Base-by-base conservation (phyloP, 176 grass and related monocot genomes). In the Chrysopogon serrulatus region DNA sequence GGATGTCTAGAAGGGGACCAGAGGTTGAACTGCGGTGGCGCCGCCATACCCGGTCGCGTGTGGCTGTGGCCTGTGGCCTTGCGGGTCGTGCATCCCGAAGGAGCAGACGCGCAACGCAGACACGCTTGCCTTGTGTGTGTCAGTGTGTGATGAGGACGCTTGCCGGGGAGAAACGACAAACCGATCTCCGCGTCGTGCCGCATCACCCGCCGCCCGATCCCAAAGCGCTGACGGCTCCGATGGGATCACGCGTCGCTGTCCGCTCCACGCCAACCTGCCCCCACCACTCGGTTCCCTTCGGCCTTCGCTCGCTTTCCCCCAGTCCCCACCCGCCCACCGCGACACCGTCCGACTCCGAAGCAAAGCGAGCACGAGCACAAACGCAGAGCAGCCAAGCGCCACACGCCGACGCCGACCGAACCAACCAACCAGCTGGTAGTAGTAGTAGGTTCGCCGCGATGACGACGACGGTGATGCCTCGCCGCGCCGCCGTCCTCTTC, bases 391-490 rank as follows among this genome's bases (percentile, higher is more conserved):
- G 71, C 65, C 76, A 75, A 74, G 44, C 65, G 75, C 78, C 65
- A 56, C 54, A 90, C 83, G 88, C 63, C 80, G 81, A 84, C 81
- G 85, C 79, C 48, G 57, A n/a, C n/a, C n/a, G n/a, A n/a, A n/a
- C n/a, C n/a, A 59, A 65, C 71, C 31, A 65, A 62, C 56, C 56
- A 4, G 23, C 60, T 1, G 30, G 31, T 85, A 24, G 26, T 77
- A 77, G 81, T 79, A 31, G 40, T 9, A 10, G 26, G n/a, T 4
- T 47, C 76, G 30, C 65, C 7, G 39, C 69, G 59, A 14, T 14
- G 51, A 54, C 21, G 51, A 54, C n/a, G n/a, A n/a, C n/a, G n/a
- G n/a, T 21, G 71, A 68, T 65, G 79, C 59, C n/a, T 23, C 84
- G 80, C 74, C 10, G 76, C 31, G 57, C 79, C 19, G 17, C 18